Evolutionary conservation across 1,284 basidiomycete genomes (phyloP).

Genomic region (Apiotrichum brassicae): DNA sequence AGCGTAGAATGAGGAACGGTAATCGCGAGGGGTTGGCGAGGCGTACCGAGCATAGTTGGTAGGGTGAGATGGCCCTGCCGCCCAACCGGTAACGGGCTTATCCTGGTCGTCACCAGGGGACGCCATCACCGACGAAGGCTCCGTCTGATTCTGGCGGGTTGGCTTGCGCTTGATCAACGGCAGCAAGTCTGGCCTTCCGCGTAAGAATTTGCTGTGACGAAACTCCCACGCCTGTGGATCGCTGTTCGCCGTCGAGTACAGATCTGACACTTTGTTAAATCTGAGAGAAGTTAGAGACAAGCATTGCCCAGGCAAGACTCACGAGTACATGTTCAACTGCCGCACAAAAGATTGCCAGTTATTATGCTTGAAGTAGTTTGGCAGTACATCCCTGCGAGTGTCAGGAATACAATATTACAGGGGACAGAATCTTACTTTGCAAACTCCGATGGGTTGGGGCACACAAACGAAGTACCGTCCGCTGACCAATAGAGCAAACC

Average conservation of each 20-base stretch:
- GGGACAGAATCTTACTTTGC: conserved; percentile 44
- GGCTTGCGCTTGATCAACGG: conserved; percentile 45
- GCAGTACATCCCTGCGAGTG: conserved; percentile 37
- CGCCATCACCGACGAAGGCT: conserved; percentile 6
- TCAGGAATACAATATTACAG: too few species aligned
- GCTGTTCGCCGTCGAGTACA: conserved; percentile 34
- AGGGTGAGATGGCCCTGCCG: background rate
- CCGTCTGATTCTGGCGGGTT: conserved; percentile 25
- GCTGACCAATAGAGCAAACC: conserved; percentile 45
- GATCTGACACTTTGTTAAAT: conserved; percentile 47
- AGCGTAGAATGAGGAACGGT: conserved; percentile 2
- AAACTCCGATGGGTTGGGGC: conserved; percentile 47
- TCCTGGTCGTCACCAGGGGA: conserved; percentile 26
- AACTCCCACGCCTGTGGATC: conserved; percentile 49
- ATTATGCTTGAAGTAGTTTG: conserved; percentile 49
- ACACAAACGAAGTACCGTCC: conserved; percentile 46
- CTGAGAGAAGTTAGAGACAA: conserved; percentile 12
- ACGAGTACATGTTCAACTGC: conserved; percentile 50
- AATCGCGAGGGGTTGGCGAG: background rate
- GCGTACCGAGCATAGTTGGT: background rate
- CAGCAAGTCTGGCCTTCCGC: conserved; percentile 45
- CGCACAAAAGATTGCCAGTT: conserved; percentile 50
- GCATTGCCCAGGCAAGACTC: conserved; percentile 11
- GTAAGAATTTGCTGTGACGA: conserved; percentile 45
- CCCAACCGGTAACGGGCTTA: background rate